Conservation (phyloP, 148 eudicot genomes). For the Hydrangea macrophylla region DNA sequence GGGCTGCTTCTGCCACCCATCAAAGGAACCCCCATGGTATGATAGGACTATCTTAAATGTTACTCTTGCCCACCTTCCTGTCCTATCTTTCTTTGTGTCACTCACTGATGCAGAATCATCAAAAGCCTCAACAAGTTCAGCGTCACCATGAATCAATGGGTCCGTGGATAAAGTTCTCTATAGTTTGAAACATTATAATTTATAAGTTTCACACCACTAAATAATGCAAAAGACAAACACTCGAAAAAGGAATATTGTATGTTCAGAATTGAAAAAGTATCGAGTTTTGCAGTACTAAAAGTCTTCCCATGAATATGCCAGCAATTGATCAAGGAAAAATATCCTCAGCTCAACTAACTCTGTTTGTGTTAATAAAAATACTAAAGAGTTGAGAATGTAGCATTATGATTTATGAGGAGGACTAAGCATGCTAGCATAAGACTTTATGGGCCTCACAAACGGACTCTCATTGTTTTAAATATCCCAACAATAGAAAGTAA, state of each 20-base stretch:
- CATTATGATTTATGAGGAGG: neutral
- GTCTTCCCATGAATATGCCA: neutral
- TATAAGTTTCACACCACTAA: neutral
- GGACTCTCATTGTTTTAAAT: neutral
- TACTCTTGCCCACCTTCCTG: conserved; percentile 84
- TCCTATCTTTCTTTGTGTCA: conserved; percentile 32
- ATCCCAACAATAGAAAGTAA: neutral
- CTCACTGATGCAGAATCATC: conserved; percentile 34
- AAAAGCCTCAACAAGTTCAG: conserved; percentile 25
- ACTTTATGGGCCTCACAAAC: too few relatives aligned
- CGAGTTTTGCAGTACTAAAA: too few relatives aligned
- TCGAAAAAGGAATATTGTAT: neutral
- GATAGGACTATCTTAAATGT: conserved; percentile 77
- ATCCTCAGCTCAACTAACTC: neutral
- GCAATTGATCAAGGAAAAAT: neutral
- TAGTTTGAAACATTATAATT: neutral
- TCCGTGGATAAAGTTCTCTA: conserved; percentile 14
- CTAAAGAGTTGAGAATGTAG: neutral
- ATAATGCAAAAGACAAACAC: neutral
- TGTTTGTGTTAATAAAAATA: neutral
- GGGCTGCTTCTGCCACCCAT: conserved; percentile 99
- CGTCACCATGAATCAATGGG: conserved; percentile 23
- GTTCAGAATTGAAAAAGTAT: too few relatives aligned
- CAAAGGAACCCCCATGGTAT: conserved; percentile 81
- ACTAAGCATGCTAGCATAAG: neutral